Conservation (phyloP, 768 basidiomycete genomes). For the Goffeauzyma gilvescens region DNA sequence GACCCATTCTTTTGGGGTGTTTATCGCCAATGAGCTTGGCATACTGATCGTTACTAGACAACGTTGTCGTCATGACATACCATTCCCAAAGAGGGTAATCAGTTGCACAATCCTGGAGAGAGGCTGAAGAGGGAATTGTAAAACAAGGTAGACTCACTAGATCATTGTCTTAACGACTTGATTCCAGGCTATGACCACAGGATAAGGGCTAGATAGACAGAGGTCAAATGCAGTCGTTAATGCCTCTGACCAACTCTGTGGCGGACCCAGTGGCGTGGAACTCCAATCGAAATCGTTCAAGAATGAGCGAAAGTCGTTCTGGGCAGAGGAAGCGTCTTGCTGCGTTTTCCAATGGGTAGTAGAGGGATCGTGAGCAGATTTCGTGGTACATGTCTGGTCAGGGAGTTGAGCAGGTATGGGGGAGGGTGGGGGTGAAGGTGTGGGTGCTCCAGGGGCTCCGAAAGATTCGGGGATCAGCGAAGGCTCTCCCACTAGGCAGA, state of each 20-base stretch:
- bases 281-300: conserved; percentile 2
- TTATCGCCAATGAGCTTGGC: conserved; percentile 2
- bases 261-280: conserved; percentile 1
- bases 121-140: background rate
- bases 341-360: too few species aligned
- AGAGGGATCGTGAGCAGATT: too few species aligned
- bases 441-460: too few species aligned
- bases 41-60: conserved; percentile 6
- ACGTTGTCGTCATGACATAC: background rate
- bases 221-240: conserved; percentile 3
- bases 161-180: conserved; percentile 1
- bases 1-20: too few species aligned
- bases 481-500: too few species aligned
- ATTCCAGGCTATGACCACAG: conserved; percentile 9
- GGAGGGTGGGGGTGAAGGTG: too few species aligned
- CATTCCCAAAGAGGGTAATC: background rate
- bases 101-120: background rate
- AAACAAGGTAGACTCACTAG: conserved; percentile 3
- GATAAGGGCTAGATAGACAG: conserved; percentile 7
- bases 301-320: background rate
- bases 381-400: too few species aligned
- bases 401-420: too few species aligned
- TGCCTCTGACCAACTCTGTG: conserved; percentile 1
- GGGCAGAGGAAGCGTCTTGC: too few species aligned
- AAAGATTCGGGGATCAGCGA: too few species aligned